Evolutionary conservation across 805 yeast genomes (phyloP).

Genomic region (Lachancea thermotolerans): DNA sequence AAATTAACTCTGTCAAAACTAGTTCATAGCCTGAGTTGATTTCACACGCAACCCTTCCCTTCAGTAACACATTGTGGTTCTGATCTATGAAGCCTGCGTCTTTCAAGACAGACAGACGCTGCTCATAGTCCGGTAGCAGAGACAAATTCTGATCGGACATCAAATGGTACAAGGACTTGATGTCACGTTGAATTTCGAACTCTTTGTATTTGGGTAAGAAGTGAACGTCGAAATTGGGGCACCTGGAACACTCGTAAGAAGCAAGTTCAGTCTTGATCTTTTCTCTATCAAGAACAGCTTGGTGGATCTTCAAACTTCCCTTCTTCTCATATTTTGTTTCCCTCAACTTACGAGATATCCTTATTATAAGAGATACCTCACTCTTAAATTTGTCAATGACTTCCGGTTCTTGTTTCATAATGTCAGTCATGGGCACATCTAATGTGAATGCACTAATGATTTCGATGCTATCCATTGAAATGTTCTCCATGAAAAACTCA

Average conservation of each 20-base stretch:
- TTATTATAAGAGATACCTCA: constrained; percentile 21
- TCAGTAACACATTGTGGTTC: constrained; percentile 59
- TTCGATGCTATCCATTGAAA: constrained; percentile 27
- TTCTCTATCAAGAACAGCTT: constrained; percentile 23
- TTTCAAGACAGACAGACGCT: constrained; percentile 70
- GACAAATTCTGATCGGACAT: constrained; percentile 86
- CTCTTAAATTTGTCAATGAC: constrained; percentile 18
- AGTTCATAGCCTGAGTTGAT: constrained; percentile 87
- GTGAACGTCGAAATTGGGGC: constrained; percentile 41
- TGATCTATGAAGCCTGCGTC: constrained; percentile 76
- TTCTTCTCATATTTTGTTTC: constrained; percentile 23
- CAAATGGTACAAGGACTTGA: constrained; percentile 49
- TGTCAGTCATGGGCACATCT: constrained; percentile 21
- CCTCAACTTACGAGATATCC: constrained; percentile 18
- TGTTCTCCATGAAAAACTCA: constrained; percentile 26
- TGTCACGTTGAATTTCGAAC: constrained; percentile 41
- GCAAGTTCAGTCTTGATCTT: constrained; percentile 21
- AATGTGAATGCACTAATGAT: constrained; percentile 24
- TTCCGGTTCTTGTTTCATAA: constrained; percentile 25
- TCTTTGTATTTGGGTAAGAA: constrained; percentile 42
- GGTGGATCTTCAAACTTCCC: constrained; percentile 29
- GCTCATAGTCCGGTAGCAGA: constrained; percentile 88
- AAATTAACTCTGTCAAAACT: constrained; percentile 76
- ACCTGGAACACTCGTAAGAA: constrained; percentile 22
- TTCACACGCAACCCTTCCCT: constrained; percentile 93